These are phyloP conservation scores for Alternaria infectoria DNA, from an alignment of 2,329 filamentous ascomycete species.

Conservation along the genomic window DNA sequence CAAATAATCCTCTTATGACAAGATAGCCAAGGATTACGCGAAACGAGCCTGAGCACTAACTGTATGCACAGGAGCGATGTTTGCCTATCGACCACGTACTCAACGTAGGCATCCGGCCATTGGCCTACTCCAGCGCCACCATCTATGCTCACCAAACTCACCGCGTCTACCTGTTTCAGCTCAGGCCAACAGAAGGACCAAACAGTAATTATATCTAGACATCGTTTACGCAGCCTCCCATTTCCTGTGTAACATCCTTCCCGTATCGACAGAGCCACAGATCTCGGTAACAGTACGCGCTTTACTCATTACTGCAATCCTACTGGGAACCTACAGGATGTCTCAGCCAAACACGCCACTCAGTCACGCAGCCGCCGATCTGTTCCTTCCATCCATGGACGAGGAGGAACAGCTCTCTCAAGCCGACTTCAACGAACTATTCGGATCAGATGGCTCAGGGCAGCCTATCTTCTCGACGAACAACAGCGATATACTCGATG, in stretches of 20 bases:
- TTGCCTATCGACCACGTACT: constrained; percentile 9
- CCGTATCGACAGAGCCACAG: constrained; percentile 1
- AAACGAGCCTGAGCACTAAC: not conserved
- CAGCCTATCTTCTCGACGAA: constrained; percentile 7
- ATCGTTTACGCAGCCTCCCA: constrained; percentile 8
- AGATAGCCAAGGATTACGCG: not conserved
- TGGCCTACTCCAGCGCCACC: constrained; percentile 12
- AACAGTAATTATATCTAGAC: constrained; percentile 30
- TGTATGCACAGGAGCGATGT: not conserved
- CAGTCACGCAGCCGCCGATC: not conserved
- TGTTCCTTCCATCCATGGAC: not conserved
- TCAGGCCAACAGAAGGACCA: constrained; percentile 15
- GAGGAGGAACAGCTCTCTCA: constrained; percentile 15
- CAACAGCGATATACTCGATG: constrained; percentile 11
- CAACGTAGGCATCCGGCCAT: constrained; percentile 10
- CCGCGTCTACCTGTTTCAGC: constrained; percentile 31
- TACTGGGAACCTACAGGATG: constrained; percentile 16
- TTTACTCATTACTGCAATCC: not conserved
- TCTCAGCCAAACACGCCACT: constrained; percentile 24
- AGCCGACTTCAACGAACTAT: constrained; percentile 16
- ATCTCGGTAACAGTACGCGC: constrained; percentile 6
- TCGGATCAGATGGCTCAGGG: constrained; percentile 3
- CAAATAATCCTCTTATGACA: not conserved
- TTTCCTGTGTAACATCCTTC: constrained; percentile 30
- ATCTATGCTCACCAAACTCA: constrained; percentile 11